Percentiles rank a stretch among this genome's conserved stretches.
These are phyloP conservation scores for Lactarius hatsudake DNA, from an alignment of 768 basidiomycete genomes.

Conservation along the genomic window DNA sequence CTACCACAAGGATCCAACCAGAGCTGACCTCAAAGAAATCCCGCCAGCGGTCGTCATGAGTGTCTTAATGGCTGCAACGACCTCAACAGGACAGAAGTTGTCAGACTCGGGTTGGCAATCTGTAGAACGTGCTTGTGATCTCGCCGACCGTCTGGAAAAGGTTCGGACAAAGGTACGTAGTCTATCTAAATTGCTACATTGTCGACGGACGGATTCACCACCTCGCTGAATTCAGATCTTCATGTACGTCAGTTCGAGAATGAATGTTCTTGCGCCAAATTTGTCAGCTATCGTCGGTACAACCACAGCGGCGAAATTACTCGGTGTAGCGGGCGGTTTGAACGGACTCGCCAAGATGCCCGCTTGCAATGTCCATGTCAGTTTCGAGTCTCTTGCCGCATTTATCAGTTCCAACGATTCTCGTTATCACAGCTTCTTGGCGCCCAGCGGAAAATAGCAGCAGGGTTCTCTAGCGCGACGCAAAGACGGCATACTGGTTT, in stretches of 20 bases:
- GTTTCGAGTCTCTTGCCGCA: constrained; percentile 33
- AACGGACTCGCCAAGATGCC: constrained; percentile 91
- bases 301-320: constrained; percentile 95
- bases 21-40: constrained; percentile 74
- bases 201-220: background rate
- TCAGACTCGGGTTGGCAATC: constrained; percentile 71
- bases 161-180: constrained; percentile 75
- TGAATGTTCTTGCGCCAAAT: constrained; percentile 98
- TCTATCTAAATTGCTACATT: background rate
- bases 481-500: constrained; percentile 95
- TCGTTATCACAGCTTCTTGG: constrained; percentile 69
- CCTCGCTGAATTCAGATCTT: constrained; percentile 65
- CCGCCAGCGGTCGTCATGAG: constrained; percentile 93
- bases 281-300: constrained; percentile 98
- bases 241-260: constrained; percentile 98
- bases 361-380: constrained; percentile 88
- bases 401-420: background rate
- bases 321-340: constrained; percentile 95
- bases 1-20: constrained; percentile 69
- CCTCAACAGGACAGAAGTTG: constrained; percentile 76
- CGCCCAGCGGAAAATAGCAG: constrained; percentile 87
- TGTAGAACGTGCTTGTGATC: constrained; percentile 81
- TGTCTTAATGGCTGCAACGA: constrained; percentile 93
- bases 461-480: constrained; percentile 85
- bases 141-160: constrained; percentile 85